Percentiles rank a stretch among this genome's conserved stretches.
Conservation (phyloP, 345 rosid species). For the Laguncularia racemosa region DNA sequence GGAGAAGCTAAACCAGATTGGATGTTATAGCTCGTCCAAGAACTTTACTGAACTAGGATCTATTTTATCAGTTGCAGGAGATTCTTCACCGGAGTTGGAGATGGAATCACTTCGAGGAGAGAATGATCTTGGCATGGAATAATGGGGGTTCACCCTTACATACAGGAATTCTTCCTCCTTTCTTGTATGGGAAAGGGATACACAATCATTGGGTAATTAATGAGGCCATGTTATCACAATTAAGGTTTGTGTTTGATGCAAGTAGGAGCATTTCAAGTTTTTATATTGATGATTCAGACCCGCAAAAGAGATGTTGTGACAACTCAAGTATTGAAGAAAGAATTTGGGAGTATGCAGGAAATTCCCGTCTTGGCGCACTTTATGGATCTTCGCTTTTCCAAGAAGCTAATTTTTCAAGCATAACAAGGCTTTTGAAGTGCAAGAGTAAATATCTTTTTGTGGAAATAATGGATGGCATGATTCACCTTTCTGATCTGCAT, state of each 20-base stretch:
- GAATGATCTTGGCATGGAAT: conserved; percentile 77
- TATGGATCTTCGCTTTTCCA: conserved; percentile 58
- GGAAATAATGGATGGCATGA: conserved; percentile 19
- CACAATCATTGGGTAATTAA: conserved; percentile 60
- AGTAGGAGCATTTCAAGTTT: conserved; percentile 55
- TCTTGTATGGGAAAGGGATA: conserved; percentile 63
- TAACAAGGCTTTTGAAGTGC: conserved; percentile 59
- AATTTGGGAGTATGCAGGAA: conserved; percentile 72
- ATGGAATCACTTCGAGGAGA: conserved; percentile 36
- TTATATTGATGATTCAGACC: conserved; percentile 20
- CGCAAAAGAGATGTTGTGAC: conserved; percentile 12
- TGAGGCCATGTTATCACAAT: conserved; percentile 53
- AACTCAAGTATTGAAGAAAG: conserved; percentile 19
- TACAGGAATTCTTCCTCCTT: conserved; percentile 78
- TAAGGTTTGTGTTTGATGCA: conserved; percentile 77
- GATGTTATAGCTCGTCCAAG: conserved; percentile 11
- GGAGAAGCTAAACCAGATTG: conserved; percentile 19
- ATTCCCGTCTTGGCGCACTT: conserved; percentile 56
- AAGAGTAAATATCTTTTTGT: conserved; percentile 34
- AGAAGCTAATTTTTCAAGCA: conserved; percentile 24
- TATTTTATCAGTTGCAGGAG: conserved; percentile 63
- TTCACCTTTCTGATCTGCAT: conserved; percentile 9
- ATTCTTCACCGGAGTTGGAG: conserved; percentile 24
- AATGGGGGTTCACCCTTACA: conserved; percentile 43
- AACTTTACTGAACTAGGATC: conserved; percentile 24